Base-by-base conservation (phyloP, 352 stramenopile species). In the Phytopythium vexans region DNA sequence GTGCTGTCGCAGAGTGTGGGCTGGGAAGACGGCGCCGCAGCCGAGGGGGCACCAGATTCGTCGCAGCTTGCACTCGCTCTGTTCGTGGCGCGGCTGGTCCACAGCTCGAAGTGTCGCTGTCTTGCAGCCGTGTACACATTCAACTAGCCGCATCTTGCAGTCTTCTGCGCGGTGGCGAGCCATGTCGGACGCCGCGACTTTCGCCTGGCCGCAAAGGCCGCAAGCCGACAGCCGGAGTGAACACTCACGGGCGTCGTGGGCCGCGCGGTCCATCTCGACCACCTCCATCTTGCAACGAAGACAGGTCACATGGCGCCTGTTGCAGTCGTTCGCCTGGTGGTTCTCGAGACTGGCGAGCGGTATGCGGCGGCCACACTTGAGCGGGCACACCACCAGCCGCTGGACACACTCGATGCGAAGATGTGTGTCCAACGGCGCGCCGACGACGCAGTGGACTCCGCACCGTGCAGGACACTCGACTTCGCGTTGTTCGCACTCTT, bases 41-140 rank as follows among this genome's bases (percentile, higher is more conserved):
- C 82, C 77, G 14, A 92, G 66, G 5, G 80, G 74, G 53, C 82
- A 92, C 66, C 70, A 84, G 41, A 88, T 82, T 1, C 72, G 57
- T 4, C 82, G 74, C 4, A 82, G 72, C 3, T 62, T 49, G 49
- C 80, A 92, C 49, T 90, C 77, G 47, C 71, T 72, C 47, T 56
- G 60, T 57, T 92, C 82, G 55, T 92, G 82, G 0, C 56, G 65
- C 7, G 68, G 53, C 54, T 85, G 70, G 38, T 81, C 76, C 34
- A 90, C 68, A 2, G 79, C 79, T n/a, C 76, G 60, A 35, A 89
- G 56, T 12, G 48, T 3, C 48, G 80, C 82, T 10, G 68, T 58
- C 36, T 74, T 82, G 51, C 80, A 85, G 6, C 70, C 52, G 43
- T 76, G 70, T 16, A 61, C 66, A 48, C 82, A 90, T 9, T 44